A percentile compares a stretch with the other conserved stretches of the same genome.
phyloP scores from a whole-genome alignment of 495 filamentous ascomycete species.

The Astrothelium macrocarpum region DNA sequence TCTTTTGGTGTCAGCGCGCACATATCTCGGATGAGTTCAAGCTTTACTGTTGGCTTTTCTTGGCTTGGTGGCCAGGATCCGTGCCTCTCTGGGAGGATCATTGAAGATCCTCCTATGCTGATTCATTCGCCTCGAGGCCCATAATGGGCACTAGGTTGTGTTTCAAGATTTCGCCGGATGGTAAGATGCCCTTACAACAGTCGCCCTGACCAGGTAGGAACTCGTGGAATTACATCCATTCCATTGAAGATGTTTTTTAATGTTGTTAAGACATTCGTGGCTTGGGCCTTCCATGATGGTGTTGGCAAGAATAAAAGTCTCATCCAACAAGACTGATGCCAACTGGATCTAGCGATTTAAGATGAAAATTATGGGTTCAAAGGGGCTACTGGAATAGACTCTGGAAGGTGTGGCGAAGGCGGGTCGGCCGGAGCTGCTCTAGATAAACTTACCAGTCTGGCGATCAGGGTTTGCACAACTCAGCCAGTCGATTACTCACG shows the following conservation, averaged over 20 bases:
- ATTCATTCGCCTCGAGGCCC: neutral
- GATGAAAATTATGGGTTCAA: too few species aligned
- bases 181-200: neutral
- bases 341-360: too few species aligned
- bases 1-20: neutral
- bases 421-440: neutral
- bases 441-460: neutral
- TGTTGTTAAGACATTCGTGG: neutral
- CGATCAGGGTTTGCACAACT: too few species aligned
- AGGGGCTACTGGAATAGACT: too few species aligned
- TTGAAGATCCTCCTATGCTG: neutral
- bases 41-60: neutral
- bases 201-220: neutral
- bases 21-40: neutral
- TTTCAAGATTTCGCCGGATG: conserved; percentile 4
- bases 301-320: neutral
- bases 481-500: too few species aligned
- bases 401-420: neutral
- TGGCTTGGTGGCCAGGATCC: neutral
- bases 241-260: neutral
- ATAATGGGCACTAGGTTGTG: neutral
- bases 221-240: neutral
- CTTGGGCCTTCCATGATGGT: neutral
- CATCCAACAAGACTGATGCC: neutral
- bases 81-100: neutral